Evolutionary conservation across 345 rosid species (phyloP).

Genomic region (Citrus medica): DNA sequence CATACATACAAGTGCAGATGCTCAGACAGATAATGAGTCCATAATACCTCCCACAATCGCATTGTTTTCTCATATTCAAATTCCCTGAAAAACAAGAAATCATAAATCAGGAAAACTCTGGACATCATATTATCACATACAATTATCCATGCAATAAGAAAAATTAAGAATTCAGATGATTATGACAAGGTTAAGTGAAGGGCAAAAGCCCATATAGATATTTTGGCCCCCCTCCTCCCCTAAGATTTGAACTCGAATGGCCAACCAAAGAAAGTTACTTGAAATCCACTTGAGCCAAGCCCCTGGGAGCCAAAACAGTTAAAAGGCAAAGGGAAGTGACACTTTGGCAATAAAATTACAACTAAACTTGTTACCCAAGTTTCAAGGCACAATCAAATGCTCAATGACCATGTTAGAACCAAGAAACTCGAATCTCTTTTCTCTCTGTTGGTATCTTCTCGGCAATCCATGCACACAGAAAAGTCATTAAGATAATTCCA

Average conservation of each 20-base stretch:
- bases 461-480: neutral
- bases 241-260: no score
- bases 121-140: neutral
- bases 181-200: neutral
- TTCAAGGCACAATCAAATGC: neutral
- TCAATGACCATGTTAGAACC: neutral
- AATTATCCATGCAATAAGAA: neutral
- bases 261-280: no score
- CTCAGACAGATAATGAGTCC: constrained; percentile 87
- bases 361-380: neutral
- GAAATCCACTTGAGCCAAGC: no score
- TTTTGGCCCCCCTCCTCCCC: no score
- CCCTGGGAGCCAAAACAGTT: neutral
- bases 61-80: constrained; percentile 74
- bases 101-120: neutral
- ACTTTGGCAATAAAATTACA: neutral
- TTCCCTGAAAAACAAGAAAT: constrained; percentile 51
- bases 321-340: neutral
- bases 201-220: no score
- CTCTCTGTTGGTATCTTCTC: neutral
- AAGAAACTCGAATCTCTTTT: neutral
- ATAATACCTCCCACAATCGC: constrained; percentile 90
- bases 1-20: constrained; percentile 87
- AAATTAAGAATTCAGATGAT: neutral
- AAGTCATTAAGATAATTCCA: neutral